These are phyloP conservation scores for Tuber microsphaerosporum DNA, from an alignment of 495 filamentous ascomycete species.

Conservation along the genomic window DNA sequence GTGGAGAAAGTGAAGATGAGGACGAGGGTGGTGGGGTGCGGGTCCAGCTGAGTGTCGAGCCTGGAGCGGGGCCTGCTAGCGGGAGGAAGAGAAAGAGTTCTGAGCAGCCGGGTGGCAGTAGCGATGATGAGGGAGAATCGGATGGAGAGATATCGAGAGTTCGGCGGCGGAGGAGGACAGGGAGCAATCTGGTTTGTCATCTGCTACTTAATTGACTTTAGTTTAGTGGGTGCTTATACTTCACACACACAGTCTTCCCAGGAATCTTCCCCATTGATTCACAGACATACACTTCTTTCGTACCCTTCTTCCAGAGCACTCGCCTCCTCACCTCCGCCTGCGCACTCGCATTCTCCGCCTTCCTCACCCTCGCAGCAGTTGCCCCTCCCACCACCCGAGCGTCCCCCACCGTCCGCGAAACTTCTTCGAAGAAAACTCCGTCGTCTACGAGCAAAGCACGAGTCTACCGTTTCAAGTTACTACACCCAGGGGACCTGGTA, in stretches of 20 bases:
- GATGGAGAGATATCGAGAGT: slow-evolving; percentile 55
- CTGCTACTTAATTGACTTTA: not conserved
- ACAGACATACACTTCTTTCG: slow-evolving; percentile 50
- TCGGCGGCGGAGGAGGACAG: slow-evolving; percentile 57
- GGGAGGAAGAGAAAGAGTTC: slow-evolving; percentile 57
- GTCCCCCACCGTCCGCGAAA: slow-evolving; percentile 25
- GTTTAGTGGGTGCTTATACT: slow-evolving; percentile 60
- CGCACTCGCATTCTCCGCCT: slow-evolving; percentile 48
- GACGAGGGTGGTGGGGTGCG: slow-evolving; percentile 41
- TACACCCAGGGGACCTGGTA: slow-evolving; percentile 82
- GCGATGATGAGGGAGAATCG: slow-evolving; percentile 54
- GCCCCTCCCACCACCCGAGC: slow-evolving; percentile 53
- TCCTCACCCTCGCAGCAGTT: slow-evolving; percentile 52
- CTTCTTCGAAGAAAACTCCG: slow-evolving; percentile 65
- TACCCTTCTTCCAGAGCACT: slow-evolving; percentile 56
- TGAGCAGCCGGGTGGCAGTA: slow-evolving; percentile 46
- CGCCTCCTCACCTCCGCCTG: slow-evolving; percentile 46
- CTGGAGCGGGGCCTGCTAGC: slow-evolving; percentile 4
- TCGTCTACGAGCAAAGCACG: slow-evolving; percentile 67
- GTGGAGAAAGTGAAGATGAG: slow-evolving; percentile 40
- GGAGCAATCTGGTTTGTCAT: slow-evolving; percentile 30
- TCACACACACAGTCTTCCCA: slow-evolving; percentile 50
- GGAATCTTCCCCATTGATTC: slow-evolving; percentile 51
- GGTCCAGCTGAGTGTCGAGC: slow-evolving; percentile 30
- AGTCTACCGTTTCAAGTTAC: slow-evolving; percentile 64